Base-by-base conservation (phyloP, 176 grass and related monocot genomes). In the Oryza punctata region DNA sequence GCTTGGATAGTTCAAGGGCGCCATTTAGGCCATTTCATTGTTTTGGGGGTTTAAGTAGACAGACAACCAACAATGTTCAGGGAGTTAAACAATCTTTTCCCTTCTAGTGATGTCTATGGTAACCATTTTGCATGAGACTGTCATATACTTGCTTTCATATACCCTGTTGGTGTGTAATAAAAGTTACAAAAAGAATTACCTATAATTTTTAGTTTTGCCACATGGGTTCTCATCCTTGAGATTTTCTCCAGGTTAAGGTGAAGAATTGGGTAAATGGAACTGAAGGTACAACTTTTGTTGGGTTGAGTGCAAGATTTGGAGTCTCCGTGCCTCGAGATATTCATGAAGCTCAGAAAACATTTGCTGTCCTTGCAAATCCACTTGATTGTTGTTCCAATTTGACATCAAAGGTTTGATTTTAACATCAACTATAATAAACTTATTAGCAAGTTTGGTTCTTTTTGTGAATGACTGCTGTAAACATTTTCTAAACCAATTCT, bases 231-330 rank as follows among this genome's bases (percentile, higher is more conserved):
- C 67, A 78, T 70, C 63, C 26, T 63, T 38, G 33, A 78, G 18
- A 30, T 76, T 85, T 76, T 61, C 37, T 89, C 83, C 91, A 98
- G 96, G 93, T 98, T 70, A 98, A 95, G 85, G 89, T 98, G 81
- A 85, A 87, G 76, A 95, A 85, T 84, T 93, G 93, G 96, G 87
- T 95, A 60, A 87, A 98, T 75, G 93, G 91, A 66, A 95, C 89
- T 67, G 73, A 95, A 81, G 85, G 69, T 18, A 83, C 46, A 8
- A 93, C 71, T 41, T 67, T 93, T 68, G 80, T 98, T 32, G 96
- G 96, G 77, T 72, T 98, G 80, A 95, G 82, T 65, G 96, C 96
- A 45, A 91, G 83, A 81, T 98, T 98, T 90, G 93, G 96, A 26
- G 29, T 70, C 27, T 67, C 77, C 52, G 81, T 98, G 57, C 91